These are phyloP conservation scores for Boletus eberwhitei DNA, from an alignment of 768 basidiomycete genomes.

Conservation along the genomic window DNA sequence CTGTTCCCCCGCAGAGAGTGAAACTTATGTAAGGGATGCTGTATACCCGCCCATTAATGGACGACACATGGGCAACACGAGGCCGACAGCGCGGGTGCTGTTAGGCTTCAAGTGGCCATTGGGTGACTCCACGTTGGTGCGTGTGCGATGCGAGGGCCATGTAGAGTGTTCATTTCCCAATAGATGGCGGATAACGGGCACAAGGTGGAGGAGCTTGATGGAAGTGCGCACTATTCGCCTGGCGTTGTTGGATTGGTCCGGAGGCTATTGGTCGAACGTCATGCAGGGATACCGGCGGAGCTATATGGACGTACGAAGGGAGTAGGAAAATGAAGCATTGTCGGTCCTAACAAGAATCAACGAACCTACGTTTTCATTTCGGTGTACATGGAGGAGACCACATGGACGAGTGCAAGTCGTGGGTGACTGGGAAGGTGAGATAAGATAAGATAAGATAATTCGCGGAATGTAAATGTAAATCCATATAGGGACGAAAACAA, in stretches of 20 bases:
- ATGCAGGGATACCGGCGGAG: constrained; percentile 1
- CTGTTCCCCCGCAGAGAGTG: background rate
- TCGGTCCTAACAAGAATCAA: background rate
- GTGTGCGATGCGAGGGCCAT: background rate
- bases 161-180: background rate
- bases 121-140: background rate
- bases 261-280: background rate
- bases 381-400: background rate
- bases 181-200: background rate
- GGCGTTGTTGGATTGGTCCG: background rate
- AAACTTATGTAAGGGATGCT: constrained; percentile 17
- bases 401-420: too few species aligned
- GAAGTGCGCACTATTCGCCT: background rate
- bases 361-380: background rate
- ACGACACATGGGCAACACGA: constrained; percentile 21
- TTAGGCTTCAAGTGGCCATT: background rate
- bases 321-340: background rate
- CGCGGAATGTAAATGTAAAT: constrained; percentile 6
- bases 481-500: background rate
- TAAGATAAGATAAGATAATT: constrained; percentile 13
- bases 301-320: background rate
- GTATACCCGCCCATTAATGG: constrained; percentile 6
- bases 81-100: constrained; percentile 3
- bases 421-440: background rate
- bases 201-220: background rate